Evolutionary conservation across 345 rosid genomes (phyloP), one percentile per base, ranked within the genome.

Genomic region (Eucalyptus shirleyi): DNA sequence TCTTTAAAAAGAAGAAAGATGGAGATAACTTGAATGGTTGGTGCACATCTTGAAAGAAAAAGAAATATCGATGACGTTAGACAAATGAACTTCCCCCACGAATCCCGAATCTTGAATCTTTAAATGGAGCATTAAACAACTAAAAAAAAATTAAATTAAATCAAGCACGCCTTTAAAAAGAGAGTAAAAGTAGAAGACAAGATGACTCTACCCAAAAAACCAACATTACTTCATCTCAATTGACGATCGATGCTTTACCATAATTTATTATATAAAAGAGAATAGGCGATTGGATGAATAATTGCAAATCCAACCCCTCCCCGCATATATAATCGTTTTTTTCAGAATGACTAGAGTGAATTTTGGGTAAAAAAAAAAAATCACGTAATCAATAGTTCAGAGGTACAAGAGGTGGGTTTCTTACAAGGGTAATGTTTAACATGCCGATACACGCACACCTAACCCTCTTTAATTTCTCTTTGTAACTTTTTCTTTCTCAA

Each of bases 381-480:
- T 1, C 4, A 5, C 2, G 5, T 72, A 34, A 0, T 34, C 3
- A 32, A 65, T 14, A 14, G 3, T n/a, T 18, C 0, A 4, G 40
- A 18, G 1, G 40, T 5, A 9, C 7, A 9, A 5, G 24, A 9
- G 26, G 26, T 14, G 7, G 16, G 28, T 12, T 40, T 0, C 5
- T 21, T 21, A 8, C 26, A 19, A 53, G 2, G 5, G 4, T 53
- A 53, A 53, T 21, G 9, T 53, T 21, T 53, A 21, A 53, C 0
- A 5, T 1, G 11, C 0, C 53, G 53, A 16, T 50, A 50, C 53
- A 50, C 0, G 1, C 11, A 8, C 0, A 2, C 59, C 10, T 0
- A 53, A 18, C 5, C 11, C 26, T 5, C 2, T 8, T 53, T 53
- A 53, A 0, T 53, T 53, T 53, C 26, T 53, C 26, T 53, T 19